Percentiles rank a stretch among this genome's conserved stretches.
phyloP scores from a whole-genome alignment of 1,139 yeast species.

The Candida sojae region DNA sequence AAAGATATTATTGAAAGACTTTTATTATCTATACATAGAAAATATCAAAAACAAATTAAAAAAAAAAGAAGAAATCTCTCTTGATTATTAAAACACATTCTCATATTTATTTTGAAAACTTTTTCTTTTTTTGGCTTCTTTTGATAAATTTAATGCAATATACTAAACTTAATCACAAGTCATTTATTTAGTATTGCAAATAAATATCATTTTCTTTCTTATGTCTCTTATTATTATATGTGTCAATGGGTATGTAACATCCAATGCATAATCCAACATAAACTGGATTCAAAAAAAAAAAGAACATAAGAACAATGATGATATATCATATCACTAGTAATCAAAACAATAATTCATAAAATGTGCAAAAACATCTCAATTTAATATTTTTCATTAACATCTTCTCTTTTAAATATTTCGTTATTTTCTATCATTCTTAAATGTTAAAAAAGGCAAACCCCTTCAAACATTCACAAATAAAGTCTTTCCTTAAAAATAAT shows the following conservation, averaged over 20 bases:
- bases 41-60: background rate
- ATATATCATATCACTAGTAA: background rate
- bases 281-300: background rate
- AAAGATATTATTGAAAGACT: background rate
- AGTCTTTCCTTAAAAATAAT: background rate
- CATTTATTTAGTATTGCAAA: background rate
- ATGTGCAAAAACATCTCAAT: background rate
- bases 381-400: background rate
- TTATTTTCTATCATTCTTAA: background rate
- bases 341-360: background rate
- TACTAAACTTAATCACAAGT: background rate
- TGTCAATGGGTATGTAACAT: too few relatives aligned
- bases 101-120: background rate
- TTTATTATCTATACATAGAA: background rate
- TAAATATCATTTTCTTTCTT: background rate
- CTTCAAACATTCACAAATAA: background rate
- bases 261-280: background rate
- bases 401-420: constrained; percentile 5
- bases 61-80: background rate
- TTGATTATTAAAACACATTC: background rate
- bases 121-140: background rate
- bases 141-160: background rate
- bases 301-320: background rate
- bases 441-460: background rate
- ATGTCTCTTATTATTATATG: background rate